Conservation (phyloP, 192 early-diverging fungal species). For the Backusella circina region DNA sequence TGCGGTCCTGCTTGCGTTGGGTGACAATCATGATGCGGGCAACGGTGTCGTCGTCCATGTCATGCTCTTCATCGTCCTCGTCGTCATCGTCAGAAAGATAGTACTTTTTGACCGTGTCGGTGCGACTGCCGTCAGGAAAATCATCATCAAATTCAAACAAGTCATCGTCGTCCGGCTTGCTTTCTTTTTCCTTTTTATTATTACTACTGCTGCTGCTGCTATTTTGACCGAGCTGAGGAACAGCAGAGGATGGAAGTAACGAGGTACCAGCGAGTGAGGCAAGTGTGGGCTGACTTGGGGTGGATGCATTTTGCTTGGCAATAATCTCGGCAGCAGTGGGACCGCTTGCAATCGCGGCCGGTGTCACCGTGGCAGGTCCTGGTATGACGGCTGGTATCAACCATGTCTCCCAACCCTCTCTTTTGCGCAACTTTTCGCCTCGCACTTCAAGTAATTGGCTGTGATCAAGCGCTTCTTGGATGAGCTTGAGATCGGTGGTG, state of each 20-base stretch:
- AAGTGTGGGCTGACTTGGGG: neutral
- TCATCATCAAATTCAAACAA: constrained; percentile 66
- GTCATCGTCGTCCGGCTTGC: constrained; percentile 53
- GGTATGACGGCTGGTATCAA: constrained; percentile 35
- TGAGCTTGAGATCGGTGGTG: constrained; percentile 60
- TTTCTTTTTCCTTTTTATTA: neutral
- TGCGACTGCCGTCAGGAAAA: constrained; percentile 50
- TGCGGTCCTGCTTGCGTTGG: constrained; percentile 65
- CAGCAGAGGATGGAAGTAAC: neutral
- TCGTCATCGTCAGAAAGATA: constrained; percentile 42
- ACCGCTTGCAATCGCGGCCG: neutral
- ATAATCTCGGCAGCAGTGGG: neutral
- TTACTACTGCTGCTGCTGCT: neutral
- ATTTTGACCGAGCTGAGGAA: neutral
- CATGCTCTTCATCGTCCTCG: constrained; percentile 66
- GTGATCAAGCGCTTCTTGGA: constrained; percentile 50
- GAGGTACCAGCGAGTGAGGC: neutral
- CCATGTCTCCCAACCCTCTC: constrained; percentile 86
- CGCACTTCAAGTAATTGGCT: constrained; percentile 37
- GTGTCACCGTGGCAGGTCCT: neutral
- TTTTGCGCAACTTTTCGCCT: constrained; percentile 53
- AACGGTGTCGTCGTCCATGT: constrained; percentile 88
- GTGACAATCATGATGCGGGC: constrained; percentile 91
- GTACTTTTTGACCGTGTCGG: constrained; percentile 44
- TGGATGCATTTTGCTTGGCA: neutral